These are phyloP conservation scores for Penicillium malachiteum DNA, from an alignment of 495 filamentous ascomycete genomes.

Conservation along the genomic window DNA sequence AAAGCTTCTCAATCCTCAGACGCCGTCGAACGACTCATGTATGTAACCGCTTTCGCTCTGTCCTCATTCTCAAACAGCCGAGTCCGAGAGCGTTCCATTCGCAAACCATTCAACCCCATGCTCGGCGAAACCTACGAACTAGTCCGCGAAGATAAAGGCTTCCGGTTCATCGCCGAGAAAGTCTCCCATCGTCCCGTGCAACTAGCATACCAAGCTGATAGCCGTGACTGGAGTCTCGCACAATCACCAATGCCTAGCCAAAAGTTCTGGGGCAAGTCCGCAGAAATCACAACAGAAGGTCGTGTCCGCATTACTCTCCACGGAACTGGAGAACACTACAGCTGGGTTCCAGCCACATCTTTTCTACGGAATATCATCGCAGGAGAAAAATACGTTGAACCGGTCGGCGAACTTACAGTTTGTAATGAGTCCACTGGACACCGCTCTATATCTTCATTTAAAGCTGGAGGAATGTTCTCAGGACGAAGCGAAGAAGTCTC, in stretches of 20 bases:
- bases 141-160: conserved; percentile 82
- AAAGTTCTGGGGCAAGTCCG: conserved; percentile 98
- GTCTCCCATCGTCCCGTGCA: conserved; percentile 88
- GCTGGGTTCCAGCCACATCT: conserved; percentile 78
- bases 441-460: conserved; percentile 81
- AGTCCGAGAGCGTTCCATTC: conserved; percentile 84
- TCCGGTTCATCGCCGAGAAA: conserved; percentile 90
- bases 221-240: conserved; percentile 74
- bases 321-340: conserved; percentile 70
- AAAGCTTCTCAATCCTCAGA: conserved; percentile 59
- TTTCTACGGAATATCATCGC: conserved; percentile 96
- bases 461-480: conserved; percentile 92
- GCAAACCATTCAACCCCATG: conserved; percentile 98
- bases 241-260: conserved; percentile 87
- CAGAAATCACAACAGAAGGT: conserved; percentile 89
- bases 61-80: conserved; percentile 76
- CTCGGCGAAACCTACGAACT: conserved; percentile 95
- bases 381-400: conserved; percentile 97
- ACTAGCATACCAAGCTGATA: conserved; percentile 89
- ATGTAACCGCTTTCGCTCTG: conserved; percentile 87
- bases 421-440: conserved; percentile 76
- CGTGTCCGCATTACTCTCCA: conserved; percentile 74
- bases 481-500: conserved; percentile 88
- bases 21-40: conserved; percentile 69
- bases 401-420: conserved; percentile 82